phyloP scores from a whole-genome alignment of 768 basidiomycete species.

The Roridomyces roridus region DNA sequence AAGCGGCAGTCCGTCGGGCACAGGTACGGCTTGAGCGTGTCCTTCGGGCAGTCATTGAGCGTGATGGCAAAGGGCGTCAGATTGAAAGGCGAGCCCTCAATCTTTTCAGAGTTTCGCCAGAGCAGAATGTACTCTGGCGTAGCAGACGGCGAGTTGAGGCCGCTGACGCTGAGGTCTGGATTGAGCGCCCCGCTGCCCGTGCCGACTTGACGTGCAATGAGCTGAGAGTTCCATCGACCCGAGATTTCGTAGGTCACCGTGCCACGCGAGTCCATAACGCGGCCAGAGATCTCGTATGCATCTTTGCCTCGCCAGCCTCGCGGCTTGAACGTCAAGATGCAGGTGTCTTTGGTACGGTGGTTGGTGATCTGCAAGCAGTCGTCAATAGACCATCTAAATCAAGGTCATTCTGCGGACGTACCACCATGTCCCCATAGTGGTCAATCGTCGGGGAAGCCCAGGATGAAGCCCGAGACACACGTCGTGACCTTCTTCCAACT shows the following conservation, averaged over 20 bases:
- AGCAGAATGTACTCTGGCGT: constrained; percentile 81
- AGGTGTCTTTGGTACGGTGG: constrained; percentile 88
- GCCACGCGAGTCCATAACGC: constrained; percentile 71
- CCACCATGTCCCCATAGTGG: constrained; percentile 94
- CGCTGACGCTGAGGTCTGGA: constrained; percentile 70
- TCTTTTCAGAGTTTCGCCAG: constrained; percentile 92
- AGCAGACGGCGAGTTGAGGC: constrained; percentile 46
- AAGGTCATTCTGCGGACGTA: constrained; percentile 48
- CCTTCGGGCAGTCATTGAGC: constrained; percentile 83
- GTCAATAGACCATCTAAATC: constrained; percentile 3
- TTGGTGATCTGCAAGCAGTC: constrained; percentile 67
- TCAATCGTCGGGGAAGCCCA: constrained; percentile 89
- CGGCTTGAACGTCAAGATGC: constrained; percentile 93
- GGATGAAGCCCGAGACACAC: constrained; percentile 90
- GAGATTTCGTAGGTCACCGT: constrained; percentile 85
- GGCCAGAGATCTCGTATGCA: constrained; percentile 91
- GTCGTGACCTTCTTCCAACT: constrained; percentile 96
- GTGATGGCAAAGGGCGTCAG: constrained; percentile 94
- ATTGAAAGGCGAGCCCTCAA: constrained; percentile 83
- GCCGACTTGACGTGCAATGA: constrained; percentile 81
- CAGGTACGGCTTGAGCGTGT: constrained; percentile 71
- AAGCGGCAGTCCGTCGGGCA: constrained; percentile 93
- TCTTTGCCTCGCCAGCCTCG: constrained; percentile 93
- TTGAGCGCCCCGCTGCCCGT: constrained; percentile 64
- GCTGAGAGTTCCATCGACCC: constrained; percentile 94